Evolutionary conservation across 1,284 basidiomycete genomes (phyloP).

Genomic region (Pseudozyma pruni): DNA sequence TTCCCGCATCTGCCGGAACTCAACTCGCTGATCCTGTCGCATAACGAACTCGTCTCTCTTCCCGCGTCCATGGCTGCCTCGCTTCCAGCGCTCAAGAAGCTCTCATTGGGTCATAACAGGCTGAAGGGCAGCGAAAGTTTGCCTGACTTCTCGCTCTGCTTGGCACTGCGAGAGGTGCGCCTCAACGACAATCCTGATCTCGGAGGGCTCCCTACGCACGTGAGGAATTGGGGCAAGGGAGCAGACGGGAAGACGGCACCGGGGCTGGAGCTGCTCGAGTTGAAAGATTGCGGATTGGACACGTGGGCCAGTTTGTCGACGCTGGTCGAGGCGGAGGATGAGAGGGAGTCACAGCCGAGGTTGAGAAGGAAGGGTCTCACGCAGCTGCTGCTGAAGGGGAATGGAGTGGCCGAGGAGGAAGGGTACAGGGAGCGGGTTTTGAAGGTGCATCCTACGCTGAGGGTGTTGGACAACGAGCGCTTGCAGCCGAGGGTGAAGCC

Average conservation of each 20-base stretch:
- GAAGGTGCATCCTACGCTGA: slow-evolving; percentile 36
- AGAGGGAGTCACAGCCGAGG: slow-evolving; percentile 25
- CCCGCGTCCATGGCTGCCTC: slow-evolving; percentile 55
- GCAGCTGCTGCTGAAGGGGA: slow-evolving; percentile 56
- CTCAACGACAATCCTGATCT: slow-evolving; percentile 53
- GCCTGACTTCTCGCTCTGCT: slow-evolving; percentile 61
- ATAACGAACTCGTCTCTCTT: slow-evolving; percentile 53
- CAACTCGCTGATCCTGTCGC: slow-evolving; percentile 65
- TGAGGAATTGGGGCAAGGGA: slow-evolving; percentile 59
- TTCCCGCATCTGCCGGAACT: slow-evolving; percentile 63
- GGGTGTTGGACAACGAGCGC: slow-evolving; percentile 55
- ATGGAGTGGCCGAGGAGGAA: slow-evolving; percentile 35
- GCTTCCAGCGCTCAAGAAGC: slow-evolving; percentile 60
- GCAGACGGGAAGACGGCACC: slow-evolving; percentile 53
- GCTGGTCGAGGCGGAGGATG: slow-evolving; percentile 18
- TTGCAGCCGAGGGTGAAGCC: slow-evolving; percentile 28
- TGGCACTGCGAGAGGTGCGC: slow-evolving; percentile 59
- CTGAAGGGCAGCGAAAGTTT: slow-evolving; percentile 35
- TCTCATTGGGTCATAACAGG: slow-evolving; percentile 58
- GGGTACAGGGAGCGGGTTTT: slow-evolving; percentile 49
- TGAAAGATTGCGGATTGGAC: slow-evolving; percentile 59
- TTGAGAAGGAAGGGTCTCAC: slow-evolving; percentile 44
- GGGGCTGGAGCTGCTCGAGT: slow-evolving; percentile 57
- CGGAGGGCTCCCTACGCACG: slow-evolving; percentile 41
- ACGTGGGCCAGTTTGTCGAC: slow-evolving; percentile 45